Conservation (phyloP, 805 yeast genomes). For the Geotrichum ghanense region DNA sequence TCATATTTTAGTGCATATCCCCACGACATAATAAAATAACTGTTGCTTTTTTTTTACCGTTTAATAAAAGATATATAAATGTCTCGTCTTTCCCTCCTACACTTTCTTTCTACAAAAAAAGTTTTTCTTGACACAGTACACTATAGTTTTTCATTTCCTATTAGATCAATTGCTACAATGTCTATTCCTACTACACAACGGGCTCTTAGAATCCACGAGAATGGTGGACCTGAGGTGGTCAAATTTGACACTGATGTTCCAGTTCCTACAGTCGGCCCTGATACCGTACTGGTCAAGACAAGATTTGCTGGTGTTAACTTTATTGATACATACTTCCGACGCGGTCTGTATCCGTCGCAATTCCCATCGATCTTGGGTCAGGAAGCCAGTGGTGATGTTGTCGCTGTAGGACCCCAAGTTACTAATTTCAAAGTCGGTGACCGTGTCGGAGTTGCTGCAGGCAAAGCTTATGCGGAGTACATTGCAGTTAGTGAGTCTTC, state of each 20-base stretch:
- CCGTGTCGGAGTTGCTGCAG: constrained; percentile 45
- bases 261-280: constrained; percentile 42
- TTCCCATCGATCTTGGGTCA: constrained; percentile 61
- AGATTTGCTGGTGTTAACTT: constrained; percentile 70
- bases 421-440: constrained; percentile 52
- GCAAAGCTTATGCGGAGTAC: constrained; percentile 62
- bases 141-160: no score
- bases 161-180: no score
- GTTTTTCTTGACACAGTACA: no score
- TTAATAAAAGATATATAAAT: no score
- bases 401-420: constrained; percentile 50
- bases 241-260: constrained; percentile 41
- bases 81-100: no score
- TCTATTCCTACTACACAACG: constrained; percentile 16
- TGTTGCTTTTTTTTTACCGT: no score
- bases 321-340: constrained; percentile 75
- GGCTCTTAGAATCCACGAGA: constrained; percentile 32
- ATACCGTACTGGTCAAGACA: constrained; percentile 62
- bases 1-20: no score
- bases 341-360: constrained; percentile 55
- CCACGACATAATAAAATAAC: no score
- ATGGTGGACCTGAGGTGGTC: constrained; percentile 49
- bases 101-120: no score
- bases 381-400: constrained; percentile 49
- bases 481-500: constrained; percentile 22